Conservation (phyloP, 1,284 basidiomycete species). For the Peniophora sp. region DNA sequence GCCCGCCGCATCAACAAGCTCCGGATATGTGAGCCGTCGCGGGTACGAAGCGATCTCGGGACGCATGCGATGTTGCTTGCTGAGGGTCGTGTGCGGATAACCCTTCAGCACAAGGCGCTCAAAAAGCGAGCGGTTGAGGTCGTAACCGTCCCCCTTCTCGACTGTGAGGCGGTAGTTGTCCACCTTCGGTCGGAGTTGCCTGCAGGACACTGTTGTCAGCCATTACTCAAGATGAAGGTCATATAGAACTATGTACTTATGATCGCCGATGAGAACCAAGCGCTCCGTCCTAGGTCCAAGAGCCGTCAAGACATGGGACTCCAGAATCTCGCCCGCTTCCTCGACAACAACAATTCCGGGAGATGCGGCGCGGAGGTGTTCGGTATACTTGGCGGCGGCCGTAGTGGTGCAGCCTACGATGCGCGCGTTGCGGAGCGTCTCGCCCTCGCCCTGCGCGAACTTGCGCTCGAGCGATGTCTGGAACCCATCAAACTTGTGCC, state of each 20-base stretch:
- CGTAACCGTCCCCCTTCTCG: slow-evolving; percentile 58
- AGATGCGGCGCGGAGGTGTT: slow-evolving; percentile 33
- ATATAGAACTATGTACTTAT: no score
- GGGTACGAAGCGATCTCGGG: slow-evolving; percentile 64
- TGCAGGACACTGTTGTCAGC: slow-evolving; percentile 27
- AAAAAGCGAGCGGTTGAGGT: slow-evolving; percentile 58
- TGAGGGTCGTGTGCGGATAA: slow-evolving; percentile 52
- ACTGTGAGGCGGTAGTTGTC: slow-evolving; percentile 53
- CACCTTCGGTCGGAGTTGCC: slow-evolving; percentile 64
- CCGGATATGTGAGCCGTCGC: slow-evolving; percentile 56
- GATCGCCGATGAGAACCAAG: slow-evolving; percentile 60
- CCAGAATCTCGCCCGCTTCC: slow-evolving; percentile 64
- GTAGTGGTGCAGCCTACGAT: slow-evolving; percentile 64
- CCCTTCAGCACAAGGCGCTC: slow-evolving; percentile 56
- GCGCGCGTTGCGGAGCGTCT: slow-evolving; percentile 36
- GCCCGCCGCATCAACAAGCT: slow-evolving; percentile 43
- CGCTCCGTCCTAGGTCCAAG: slow-evolving; percentile 39
- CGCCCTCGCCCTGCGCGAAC: slow-evolving; percentile 26
- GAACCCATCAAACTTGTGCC: slow-evolving; percentile 32
- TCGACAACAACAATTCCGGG: slow-evolving; percentile 54
- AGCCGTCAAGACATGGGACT: slow-evolving; percentile 56
- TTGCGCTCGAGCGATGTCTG: slow-evolving; percentile 29
- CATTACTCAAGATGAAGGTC: no score
- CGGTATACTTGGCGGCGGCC: slow-evolving; percentile 52
- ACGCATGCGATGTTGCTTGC: slow-evolving; percentile 58